Percentiles rank a stretch among this genome's conserved stretches.
Evolutionary conservation across 495 filamentous ascomycete species (phyloP).

Genomic region (Neurospora terricola): DNA sequence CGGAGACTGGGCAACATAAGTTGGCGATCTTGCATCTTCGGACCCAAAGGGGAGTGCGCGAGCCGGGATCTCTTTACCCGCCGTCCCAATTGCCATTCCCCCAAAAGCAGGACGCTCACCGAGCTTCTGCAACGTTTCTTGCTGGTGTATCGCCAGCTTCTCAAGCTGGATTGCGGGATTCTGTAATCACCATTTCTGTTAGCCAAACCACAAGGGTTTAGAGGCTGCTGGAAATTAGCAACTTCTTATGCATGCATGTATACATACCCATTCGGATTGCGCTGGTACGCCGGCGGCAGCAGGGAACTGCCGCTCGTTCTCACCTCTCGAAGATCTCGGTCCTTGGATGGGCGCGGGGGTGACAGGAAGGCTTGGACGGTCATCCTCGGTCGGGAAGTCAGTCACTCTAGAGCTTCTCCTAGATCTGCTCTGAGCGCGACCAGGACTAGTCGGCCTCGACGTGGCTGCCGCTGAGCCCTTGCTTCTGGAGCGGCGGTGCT

Average conservation of each 20-base stretch:
- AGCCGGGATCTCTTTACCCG: slow-evolving; percentile 25
- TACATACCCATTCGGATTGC: slow-evolving; percentile 85
- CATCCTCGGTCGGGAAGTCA: slow-evolving; percentile 75
- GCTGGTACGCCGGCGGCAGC: slow-evolving; percentile 69
- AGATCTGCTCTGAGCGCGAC: slow-evolving; percentile 9
- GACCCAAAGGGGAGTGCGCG: slow-evolving; percentile 39
- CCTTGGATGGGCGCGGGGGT: slow-evolving; percentile 68
- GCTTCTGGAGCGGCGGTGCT: slow-evolving; percentile 49
- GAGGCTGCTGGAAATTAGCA: slow-evolving; percentile 39
- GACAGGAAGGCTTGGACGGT: slow-evolving; percentile 83
- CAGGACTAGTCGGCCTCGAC: background rate
- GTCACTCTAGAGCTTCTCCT: slow-evolving; percentile 56
- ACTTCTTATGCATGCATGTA: slow-evolving; percentile 34
- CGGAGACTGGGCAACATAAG: slow-evolving; percentile 33
- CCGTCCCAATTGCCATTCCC: slow-evolving; percentile 10
- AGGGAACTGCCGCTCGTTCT: slow-evolving; percentile 50
- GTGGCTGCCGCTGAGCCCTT: slow-evolving; percentile 40
- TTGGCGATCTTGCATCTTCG: slow-evolving; percentile 34
- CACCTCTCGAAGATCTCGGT: slow-evolving; percentile 25
- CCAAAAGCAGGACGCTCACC: slow-evolving; percentile 14
- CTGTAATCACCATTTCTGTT: slow-evolving; percentile 43
- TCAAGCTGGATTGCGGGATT: slow-evolving; percentile 62
- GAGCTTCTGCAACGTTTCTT: slow-evolving; percentile 39
- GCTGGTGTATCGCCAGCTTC: slow-evolving; percentile 55
- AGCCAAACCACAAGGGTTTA: slow-evolving; percentile 47